Base-by-base conservation (phyloP, 352 stramenopile genomes). In the Plasmopara viticola region DNA sequence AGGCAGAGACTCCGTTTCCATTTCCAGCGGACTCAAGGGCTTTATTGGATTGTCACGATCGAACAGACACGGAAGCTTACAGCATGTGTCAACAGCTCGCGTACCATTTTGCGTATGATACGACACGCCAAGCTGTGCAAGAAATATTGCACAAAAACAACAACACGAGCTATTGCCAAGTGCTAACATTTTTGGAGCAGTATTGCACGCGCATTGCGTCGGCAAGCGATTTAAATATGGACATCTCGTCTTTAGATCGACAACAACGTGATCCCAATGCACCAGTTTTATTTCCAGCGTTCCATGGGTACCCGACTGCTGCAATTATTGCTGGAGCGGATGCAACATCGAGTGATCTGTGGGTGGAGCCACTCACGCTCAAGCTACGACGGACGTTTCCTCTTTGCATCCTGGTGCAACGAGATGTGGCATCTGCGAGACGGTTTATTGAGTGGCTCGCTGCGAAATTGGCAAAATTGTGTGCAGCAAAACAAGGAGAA, bases 351-450 rank as follows among this genome's bases (percentile, higher is more conserved):
- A 88, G 75, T 49, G 78, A 87, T 30, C 60, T 91, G 44, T 94
- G 83, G 83, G 72, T 87, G 33, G 56, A 70, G 28, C 83, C 83
- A 29, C 53, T 94, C 4, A 78, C 63, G 46, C 81, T 75, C 17
- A 77, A 79, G 39, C 59, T 94, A 41, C 65, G 85, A 48, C 74
- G 72, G 15, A 84, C 76, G 14, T 94, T 94, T 44, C 78, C 83
- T 25, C 39, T 86, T 5, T 71, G 82, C 45, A 53, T 91, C 7
- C 44, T 79, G 20, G 48, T 85, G n/a, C 70, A 55, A 7, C 67
- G 78, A 17, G 67, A 87, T n/a, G 62, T 84, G 7, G 41, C 49
- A 12, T 84, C 67, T 42, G 80, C 74, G n/a, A 57, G 83, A 9
- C 56, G 66, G 10, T 58, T 90, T 25, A 45, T 90, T 29, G 83